Base-by-base conservation (phyloP, 768 basidiomycete species). In the Boletus barrowsii region DNA sequence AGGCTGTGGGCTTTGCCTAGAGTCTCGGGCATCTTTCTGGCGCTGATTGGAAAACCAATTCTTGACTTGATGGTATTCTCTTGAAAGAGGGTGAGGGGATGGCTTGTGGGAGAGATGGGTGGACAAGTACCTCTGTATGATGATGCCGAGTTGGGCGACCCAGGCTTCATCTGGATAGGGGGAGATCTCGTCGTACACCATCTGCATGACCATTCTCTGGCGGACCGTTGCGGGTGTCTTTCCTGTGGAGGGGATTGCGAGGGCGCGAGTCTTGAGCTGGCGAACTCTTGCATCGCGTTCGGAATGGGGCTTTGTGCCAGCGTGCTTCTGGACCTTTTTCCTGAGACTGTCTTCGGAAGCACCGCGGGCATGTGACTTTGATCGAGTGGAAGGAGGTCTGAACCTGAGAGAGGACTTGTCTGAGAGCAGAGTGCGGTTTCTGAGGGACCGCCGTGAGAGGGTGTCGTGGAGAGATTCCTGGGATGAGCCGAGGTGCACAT, bases 41-140 rank as follows among this genome's bases (percentile, higher is more conserved):
- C 83, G 76, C 68, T 83, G 78, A 66, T 86, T 86, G 5, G 82
- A 82, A 55, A 86, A 86, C 83, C 83, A 85, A 58, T 83, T 83
- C 69, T 81, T 83, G 51, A 84, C 77, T 67, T 83, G 83, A 61
- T 78, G 79, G 62, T 80, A 81, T 45, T 82, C 77, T 58, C 82
- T 83, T 64, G 45, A 33, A 33, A 37, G 51, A 45, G 2, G 22
- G 39, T 60, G 42, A 64, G 62, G 41, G 36, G 37, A 2, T 1
- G 42, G 11, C 5, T 4, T 29, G 50, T 32, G 35, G 3, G 53
- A 35, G 33, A 42, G n/a, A 47, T n/a, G 45, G 24, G 22, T 10
- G 36, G 20, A 33, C 18, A 36, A 62, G 72, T 60, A 83, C 83
- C 82, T 73, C 56, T 76, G 72, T 58, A 85, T 79, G 65, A 82